These are phyloP conservation scores for Fusarium sp. DNA, from an alignment of 2,329 filamentous ascomycete species.

Conservation along the genomic window DNA sequence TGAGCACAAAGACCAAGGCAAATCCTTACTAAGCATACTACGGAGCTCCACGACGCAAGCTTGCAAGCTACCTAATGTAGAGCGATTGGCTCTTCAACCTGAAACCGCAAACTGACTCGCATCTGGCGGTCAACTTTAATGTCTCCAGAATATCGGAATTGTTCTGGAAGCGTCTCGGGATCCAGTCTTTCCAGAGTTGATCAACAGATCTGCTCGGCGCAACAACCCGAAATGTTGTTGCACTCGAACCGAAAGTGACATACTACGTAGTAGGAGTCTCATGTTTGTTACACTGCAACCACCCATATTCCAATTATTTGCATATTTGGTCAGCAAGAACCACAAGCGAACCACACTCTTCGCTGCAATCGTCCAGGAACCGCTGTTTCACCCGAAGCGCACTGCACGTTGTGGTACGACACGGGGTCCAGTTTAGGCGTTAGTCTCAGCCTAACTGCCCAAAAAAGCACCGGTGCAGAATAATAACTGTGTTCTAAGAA, in stretches of 20 bases:
- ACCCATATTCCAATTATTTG: background rate
- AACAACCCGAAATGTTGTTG: constrained; percentile 1
- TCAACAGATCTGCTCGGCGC: background rate
- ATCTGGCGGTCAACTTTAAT: constrained; percentile 27
- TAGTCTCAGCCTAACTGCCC: constrained; percentile 14
- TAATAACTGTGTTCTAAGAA: constrained; percentile 15
- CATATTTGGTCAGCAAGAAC: background rate
- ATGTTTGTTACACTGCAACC: constrained; percentile 10
- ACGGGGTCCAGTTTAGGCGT: constrained; percentile 15
- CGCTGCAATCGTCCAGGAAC: constrained; percentile 21
- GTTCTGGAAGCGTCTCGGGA: constrained; percentile 29
- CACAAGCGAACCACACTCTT: constrained; percentile 1
- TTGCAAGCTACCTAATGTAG: constrained; percentile 23
- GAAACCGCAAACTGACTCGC: constrained; percentile 32
- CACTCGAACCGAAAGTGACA: background rate
- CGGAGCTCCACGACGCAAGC: background rate
- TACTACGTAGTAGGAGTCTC: background rate
- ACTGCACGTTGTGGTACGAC: constrained; percentile 28
- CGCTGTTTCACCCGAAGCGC: constrained; percentile 40
- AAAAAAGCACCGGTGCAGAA: constrained; percentile 21
- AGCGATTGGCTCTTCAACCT: constrained; percentile 30
- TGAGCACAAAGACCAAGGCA: background rate
- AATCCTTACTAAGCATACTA: background rate
- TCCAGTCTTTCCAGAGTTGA: background rate
- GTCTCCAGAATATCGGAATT: constrained; percentile 1